These are phyloP conservation scores for Alnus glutinosa DNA, from an alignment of 306 rosid genomes.

Conservation along the genomic window DNA sequence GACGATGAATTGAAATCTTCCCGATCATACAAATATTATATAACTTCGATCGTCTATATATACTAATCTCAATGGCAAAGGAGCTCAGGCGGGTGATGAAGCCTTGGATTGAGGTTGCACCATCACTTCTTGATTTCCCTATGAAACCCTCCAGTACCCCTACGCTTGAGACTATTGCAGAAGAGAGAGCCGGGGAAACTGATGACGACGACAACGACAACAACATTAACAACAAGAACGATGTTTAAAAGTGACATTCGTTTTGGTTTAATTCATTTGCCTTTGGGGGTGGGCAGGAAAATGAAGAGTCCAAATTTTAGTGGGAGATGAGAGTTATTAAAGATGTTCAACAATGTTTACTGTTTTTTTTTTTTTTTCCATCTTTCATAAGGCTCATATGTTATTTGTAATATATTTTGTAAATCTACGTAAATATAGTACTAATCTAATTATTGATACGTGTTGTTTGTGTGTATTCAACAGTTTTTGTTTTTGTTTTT, in stretches of 20 bases:
- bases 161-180: slow-evolving; percentile 48
- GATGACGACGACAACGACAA: slow-evolving; percentile 17
- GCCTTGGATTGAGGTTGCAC: slow-evolving; percentile 61
- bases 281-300: neutral
- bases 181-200: slow-evolving; percentile 40
- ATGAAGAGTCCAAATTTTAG: too few species aligned
- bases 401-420: neutral
- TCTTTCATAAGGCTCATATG: neutral
- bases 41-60: neutral
- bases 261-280: neutral
- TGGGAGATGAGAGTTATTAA: neutral
- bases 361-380: neutral
- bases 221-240: neutral
- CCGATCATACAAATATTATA: neutral
- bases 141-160: slow-evolving; percentile 42
- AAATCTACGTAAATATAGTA: neutral
- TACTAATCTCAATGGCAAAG: slow-evolving; percentile 33
- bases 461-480: too few species aligned
- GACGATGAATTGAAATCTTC: neutral
- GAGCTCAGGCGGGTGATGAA: slow-evolving; percentile 32
- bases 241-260: neutral
- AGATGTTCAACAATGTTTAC: neutral
- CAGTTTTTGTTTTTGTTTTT: too few species aligned
- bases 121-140: slow-evolving; percentile 42
- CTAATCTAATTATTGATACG: neutral